A percentile compares a stretch with the other conserved stretches of the same genome.
phyloP scores from a whole-genome alignment of 2,329 filamentous ascomycete genomes.

The Aspergillus pseudoterreus region DNA sequence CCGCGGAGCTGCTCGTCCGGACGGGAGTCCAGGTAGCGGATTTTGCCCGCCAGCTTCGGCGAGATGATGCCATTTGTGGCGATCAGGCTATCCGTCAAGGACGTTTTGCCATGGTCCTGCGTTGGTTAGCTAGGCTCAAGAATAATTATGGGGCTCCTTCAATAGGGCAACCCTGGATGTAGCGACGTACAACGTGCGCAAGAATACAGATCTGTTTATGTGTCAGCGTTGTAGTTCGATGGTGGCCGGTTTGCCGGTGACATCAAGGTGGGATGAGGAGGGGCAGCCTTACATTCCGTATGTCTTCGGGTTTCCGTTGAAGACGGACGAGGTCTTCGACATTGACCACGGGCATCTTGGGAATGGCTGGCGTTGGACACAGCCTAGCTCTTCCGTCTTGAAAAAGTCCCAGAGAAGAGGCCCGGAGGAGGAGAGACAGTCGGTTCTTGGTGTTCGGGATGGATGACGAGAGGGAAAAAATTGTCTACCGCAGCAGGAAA shows the following conservation, averaged over 20 bases:
- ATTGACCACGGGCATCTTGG: slow-evolving; percentile 82
- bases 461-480: slow-evolving; percentile 12
- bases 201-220: slow-evolving; percentile 78
- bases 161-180: slow-evolving; percentile 13
- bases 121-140: background rate
- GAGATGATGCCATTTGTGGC: slow-evolving; percentile 99
- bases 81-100: slow-evolving; percentile 89
- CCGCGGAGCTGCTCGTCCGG: slow-evolving; percentile 94
- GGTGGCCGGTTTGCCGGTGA: slow-evolving; percentile 7
- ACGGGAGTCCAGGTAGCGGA: slow-evolving; percentile 92
- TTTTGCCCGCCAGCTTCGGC: slow-evolving; percentile 93
- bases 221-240: slow-evolving; percentile 27
- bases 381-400: slow-evolving; percentile 7
- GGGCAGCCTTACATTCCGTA: slow-evolving; percentile 74
- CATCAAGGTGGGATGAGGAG: slow-evolving; percentile 26
- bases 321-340: slow-evolving; percentile 87
- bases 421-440: slow-evolving; percentile 8
- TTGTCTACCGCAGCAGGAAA: slow-evolving; percentile 5
- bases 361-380: slow-evolving; percentile 10
- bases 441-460: slow-evolving; percentile 4
- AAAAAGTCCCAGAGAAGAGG: slow-evolving; percentile 4
- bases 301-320: slow-evolving; percentile 80
- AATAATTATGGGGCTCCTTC: no score
- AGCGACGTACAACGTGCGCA: slow-evolving; percentile 71
- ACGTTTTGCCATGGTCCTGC: slow-evolving; percentile 95